Evolutionary conservation across 2,329 filamentous ascomycete species (phyloP), one percentile per base, ranked within the genome.

Genomic region (Epichloe glyceriae): DNA sequence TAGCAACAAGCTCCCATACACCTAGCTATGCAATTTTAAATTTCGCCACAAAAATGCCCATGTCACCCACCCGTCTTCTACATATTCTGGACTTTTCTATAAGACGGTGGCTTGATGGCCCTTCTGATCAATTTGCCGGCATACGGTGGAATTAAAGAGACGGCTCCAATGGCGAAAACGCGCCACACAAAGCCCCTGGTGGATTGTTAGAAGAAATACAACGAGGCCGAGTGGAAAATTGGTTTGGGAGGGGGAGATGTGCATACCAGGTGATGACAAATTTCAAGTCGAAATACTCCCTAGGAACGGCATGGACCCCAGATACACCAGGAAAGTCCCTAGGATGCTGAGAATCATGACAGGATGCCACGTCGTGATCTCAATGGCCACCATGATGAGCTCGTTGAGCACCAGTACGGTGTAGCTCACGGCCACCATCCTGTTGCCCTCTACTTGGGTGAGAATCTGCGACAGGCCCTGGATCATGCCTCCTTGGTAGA

Each of bases 281-380:
- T 30, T 68, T 70, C 39, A 97, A 75, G 62, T 97, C 88, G 67
- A 93, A 96, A 65, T 97, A 97, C n/a, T 76, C 76, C 3, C 86
- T 20, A 98, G 67, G 60, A 96, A 95, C 2, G 93, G 93, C 19
- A 97, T 74, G 39, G 82, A 88, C 3, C 81, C 88, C 26, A 90
- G 73, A 61, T 87, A 98, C n/a, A 91, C 65, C 30, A 85, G 65
- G 43, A 86, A 83, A 0, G 93, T 98, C 14, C 88, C 90, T 5
- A 95, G 62, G 54, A 97, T 85, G 57, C 78, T 84, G 48, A 87
- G 71, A 50, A 95, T 83, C 90, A 97, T 97, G 55, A 91, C 75
- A 39, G 85, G 85, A 67, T 97, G 93, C 93, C 93, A 98, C 0
- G 93, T 98, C 3, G 88, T 95, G 59, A 98, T 87, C 64, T 95